phyloP scores from a whole-genome alignment of 1,139 yeast genomes.

The Scheffersomyces segobiensis region DNA sequence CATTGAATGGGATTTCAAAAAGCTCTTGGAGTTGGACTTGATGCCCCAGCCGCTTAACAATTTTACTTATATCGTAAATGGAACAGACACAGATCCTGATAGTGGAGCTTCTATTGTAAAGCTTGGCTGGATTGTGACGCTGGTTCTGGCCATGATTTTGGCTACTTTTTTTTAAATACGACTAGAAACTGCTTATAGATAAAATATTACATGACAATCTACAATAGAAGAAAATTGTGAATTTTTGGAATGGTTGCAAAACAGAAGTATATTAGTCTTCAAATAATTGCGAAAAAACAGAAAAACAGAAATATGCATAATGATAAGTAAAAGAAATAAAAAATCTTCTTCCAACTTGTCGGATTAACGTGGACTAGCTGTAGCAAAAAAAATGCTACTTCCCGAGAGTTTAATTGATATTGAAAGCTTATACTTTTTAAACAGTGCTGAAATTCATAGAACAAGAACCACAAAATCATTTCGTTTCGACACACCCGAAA shows the following conservation, averaged over 20 bases:
- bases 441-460: neutral
- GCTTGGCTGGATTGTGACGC: neutral
- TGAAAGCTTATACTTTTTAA: neutral
- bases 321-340: neutral
- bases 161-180: neutral
- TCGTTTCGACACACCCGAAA: neutral
- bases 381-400: neutral
- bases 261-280: neutral
- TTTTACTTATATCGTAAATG: conserved; percentile 41
- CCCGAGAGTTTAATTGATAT: neutral
- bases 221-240: neutral
- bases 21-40: conserved; percentile 47
- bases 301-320: neutral
- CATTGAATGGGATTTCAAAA: conserved; percentile 63
- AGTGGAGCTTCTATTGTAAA: neutral
- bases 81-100: conserved; percentile 29
- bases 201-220: neutral
- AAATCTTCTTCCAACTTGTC: neutral
- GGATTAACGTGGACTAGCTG: neutral
- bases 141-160: neutral
- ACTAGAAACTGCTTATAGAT: neutral
- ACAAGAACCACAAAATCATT: neutral
- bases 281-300: neutral
- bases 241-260: neutral
- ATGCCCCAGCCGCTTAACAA: conserved; percentile 63